These are phyloP conservation scores for Cryptococcus sp. DNA, from an alignment of 1,284 basidiomycete genomes.

Conservation along the genomic window DNA sequence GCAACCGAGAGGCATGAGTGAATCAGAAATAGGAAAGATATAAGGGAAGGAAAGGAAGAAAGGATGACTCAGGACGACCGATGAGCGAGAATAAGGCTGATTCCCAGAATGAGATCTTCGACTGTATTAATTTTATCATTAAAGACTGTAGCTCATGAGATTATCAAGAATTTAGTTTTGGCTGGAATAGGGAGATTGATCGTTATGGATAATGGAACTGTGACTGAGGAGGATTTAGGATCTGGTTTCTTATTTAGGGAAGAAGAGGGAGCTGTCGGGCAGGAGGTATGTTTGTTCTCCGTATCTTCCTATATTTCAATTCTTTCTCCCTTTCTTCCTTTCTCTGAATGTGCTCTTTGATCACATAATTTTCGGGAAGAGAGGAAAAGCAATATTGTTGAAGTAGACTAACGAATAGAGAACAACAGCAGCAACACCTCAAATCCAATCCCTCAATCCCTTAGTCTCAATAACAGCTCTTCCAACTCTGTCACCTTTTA, in stretches of 20 bases:
- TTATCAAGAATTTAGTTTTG: constrained; percentile 80
- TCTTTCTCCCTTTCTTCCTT: too few relatives aligned
- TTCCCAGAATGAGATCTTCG: constrained; percentile 80
- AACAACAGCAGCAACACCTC: constrained; percentile 72
- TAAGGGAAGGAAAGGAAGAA: too few relatives aligned
- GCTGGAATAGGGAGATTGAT: constrained; percentile 57
- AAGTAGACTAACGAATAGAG: constrained; percentile 53
- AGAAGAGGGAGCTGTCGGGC: constrained; percentile 70
- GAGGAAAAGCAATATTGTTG: not conserved
- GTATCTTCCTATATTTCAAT: too few relatives aligned
- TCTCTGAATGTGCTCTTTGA: constrained; percentile 2
- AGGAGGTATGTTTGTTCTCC: constrained; percentile 57
- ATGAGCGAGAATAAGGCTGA: not conserved
- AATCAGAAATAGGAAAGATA: too few relatives aligned
- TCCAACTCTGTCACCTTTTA: constrained; percentile 52
- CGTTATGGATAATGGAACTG: constrained; percentile 53
- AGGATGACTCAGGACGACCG: too few relatives aligned
- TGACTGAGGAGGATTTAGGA: constrained; percentile 70
- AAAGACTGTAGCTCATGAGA: constrained; percentile 85
- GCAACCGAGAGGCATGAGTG: too few relatives aligned
- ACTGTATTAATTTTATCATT: constrained; percentile 81
- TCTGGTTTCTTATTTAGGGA: constrained; percentile 92
- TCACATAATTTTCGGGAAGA: constrained; percentile 29
- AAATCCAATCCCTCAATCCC: constrained; percentile 86
- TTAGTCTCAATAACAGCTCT: constrained; percentile 74